phyloP scores from a whole-genome alignment of 768 basidiomycete genomes.

The Suillus alpinus region DNA sequence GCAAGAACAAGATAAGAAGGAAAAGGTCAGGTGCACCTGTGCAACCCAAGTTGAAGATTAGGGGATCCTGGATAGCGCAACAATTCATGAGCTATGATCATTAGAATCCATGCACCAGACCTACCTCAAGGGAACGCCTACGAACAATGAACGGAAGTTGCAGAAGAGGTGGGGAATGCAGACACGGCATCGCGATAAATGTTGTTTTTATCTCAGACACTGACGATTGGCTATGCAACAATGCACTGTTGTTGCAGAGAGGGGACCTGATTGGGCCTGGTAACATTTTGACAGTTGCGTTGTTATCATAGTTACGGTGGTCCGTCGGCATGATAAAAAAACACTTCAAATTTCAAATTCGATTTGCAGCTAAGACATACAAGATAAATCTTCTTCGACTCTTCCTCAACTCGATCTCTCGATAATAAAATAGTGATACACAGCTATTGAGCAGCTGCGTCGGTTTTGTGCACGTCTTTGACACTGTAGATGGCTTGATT shows the following conservation, averaged over 20 bases:
- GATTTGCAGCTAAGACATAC: background rate
- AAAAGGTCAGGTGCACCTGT: constrained; percentile 57
- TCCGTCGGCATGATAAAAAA: background rate
- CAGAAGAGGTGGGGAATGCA: background rate
- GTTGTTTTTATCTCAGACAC: background rate
- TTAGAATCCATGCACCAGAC: background rate
- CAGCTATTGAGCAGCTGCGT: background rate
- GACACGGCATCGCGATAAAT: background rate
- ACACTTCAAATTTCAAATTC: background rate
- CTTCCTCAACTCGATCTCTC: background rate
- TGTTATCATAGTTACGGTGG: background rate
- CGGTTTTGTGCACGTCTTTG: background rate
- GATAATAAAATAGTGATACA: background rate
- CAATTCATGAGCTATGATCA: background rate
- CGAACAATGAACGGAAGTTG: background rate
- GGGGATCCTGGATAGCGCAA: background rate
- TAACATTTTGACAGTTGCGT: background rate
- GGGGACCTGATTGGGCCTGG: background rate
- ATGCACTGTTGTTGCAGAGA: background rate
- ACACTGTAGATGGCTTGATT: constrained; percentile 35
- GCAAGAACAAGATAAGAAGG: background rate
- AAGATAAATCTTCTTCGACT: background rate
- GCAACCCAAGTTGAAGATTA: constrained; percentile 45
- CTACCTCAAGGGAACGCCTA: background rate
- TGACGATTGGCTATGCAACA: background rate